Percentiles rank a stretch among this genome's conserved stretches.
phyloP scores from a whole-genome alignment of 148 eudicot genomes.

The Silene latifolia region DNA sequence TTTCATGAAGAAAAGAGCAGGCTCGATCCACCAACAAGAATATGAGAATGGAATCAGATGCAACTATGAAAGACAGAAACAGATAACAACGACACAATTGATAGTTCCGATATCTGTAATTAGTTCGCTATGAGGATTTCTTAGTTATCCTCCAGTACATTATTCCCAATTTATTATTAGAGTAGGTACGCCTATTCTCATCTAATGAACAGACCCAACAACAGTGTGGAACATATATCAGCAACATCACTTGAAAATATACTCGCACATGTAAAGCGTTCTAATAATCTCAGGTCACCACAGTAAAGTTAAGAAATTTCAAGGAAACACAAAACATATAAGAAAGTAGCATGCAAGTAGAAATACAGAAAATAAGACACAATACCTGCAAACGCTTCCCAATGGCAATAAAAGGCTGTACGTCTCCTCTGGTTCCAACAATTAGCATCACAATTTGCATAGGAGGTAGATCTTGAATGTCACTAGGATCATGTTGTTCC shows the following conservation, averaged over 20 bases:
- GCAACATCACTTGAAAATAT: too few relatives aligned
- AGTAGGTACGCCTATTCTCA: background rate
- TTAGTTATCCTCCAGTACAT: background rate
- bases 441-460: constrained; percentile 50
- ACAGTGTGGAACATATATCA: background rate
- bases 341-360: background rate
- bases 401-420: constrained; percentile 50
- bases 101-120: background rate
- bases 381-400: constrained; percentile 45
- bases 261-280: background rate
- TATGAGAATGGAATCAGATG: background rate
- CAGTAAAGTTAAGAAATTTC: background rate
- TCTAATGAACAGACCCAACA: background rate
- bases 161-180: background rate
- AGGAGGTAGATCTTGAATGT: constrained; percentile 30
- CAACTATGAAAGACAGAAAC: background rate
- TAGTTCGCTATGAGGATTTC: background rate
- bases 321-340: background rate
- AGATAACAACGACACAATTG: background rate
- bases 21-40: background rate
- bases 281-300: background rate
- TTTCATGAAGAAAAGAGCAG: background rate
- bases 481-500: constrained; percentile 28
- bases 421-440: constrained; percentile 54
- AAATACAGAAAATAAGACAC: background rate